Evolutionary conservation across 225 moss, liverwort and hornwort genomes (phyloP).

Genomic region (Physcomitrellopsis africana): DNA sequence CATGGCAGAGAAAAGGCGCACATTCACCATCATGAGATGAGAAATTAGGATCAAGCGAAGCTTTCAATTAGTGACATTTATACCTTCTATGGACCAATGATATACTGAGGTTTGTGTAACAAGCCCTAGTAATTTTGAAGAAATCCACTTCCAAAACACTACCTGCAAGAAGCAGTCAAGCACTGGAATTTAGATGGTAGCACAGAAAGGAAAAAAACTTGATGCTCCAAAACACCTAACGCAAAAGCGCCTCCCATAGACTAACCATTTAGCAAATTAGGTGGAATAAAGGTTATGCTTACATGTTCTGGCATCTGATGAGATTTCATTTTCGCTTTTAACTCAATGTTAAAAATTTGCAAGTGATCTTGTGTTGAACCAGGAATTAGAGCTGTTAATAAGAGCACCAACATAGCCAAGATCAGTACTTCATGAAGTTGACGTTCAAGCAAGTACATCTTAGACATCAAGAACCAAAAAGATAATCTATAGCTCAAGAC

Average conservation of each 20-base stretch:
- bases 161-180: constrained; percentile 55
- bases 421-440: constrained; percentile 21
- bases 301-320: constrained; percentile 99
- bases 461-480: neutral
- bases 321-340: constrained; percentile 92
- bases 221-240: neutral
- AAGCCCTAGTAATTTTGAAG: constrained; percentile 85
- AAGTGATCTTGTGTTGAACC: constrained; percentile 94
- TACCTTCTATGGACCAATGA: constrained; percentile 99
- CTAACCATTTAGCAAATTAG: constrained; percentile 5
- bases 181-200: neutral
- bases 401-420: constrained; percentile 7
- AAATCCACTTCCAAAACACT: constrained; percentile 99
- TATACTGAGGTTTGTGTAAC: constrained; percentile 90
- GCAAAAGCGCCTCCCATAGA: neutral
- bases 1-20: neutral
- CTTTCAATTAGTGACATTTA: neutral
- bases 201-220: constrained; percentile 16
- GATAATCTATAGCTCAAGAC: neutral
- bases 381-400: constrained; percentile 74
- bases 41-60: constrained; percentile 5
- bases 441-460: neutral
- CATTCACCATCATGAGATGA: neutral
- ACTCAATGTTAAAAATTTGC: constrained; percentile 98
- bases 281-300: constrained; percentile 16